Conservation (phyloP, 78 protist genomes). For the Andalucia godoyi region DNA sequence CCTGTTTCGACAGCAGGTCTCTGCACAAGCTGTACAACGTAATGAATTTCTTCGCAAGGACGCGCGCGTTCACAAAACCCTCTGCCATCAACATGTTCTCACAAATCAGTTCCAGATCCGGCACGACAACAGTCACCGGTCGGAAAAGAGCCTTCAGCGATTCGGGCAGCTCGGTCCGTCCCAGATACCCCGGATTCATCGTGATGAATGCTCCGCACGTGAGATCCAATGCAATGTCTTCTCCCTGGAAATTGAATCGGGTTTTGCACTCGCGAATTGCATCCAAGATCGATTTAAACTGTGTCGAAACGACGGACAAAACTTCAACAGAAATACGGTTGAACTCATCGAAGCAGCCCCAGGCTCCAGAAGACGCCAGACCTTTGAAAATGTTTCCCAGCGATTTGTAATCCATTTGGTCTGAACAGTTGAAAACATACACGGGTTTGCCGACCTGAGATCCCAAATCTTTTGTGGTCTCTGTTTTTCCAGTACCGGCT, state of each 20-base stretch:
- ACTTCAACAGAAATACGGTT: conserved; percentile 77
- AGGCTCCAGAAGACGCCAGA: conserved; percentile 70
- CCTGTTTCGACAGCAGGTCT: conserved; percentile 72
- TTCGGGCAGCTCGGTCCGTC: conserved; percentile 84
- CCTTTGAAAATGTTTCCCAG: conserved; percentile 74
- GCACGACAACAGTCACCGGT: conserved; percentile 74
- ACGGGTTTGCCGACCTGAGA: conserved; percentile 33
- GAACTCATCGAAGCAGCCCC: conserved; percentile 95
- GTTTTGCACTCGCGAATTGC: conserved; percentile 14
- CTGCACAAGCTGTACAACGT: conserved; percentile 51
- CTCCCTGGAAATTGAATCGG: conserved; percentile 21
- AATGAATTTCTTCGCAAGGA: conserved; percentile 58
- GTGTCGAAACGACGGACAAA: conserved; percentile 81
- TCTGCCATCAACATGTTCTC: conserved; percentile 71
- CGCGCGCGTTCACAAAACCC: conserved; percentile 49
- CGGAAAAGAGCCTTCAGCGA: conserved; percentile 82
- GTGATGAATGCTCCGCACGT: conserved; percentile 60
- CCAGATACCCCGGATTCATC: conserved; percentile 86
- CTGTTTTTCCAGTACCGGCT: conserved; percentile 92
- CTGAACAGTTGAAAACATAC: conserved; percentile 74
- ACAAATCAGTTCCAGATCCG: conserved; percentile 61
- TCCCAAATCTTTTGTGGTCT: conserved; percentile 75
- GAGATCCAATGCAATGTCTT: conserved; percentile 22
- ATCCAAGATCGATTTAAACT: conserved; percentile 53
- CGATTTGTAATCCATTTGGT: conserved; percentile 56